phyloP scores from a whole-genome alignment of 2,329 filamentous ascomycete genomes.

The Ciborinia camelliae region DNA sequence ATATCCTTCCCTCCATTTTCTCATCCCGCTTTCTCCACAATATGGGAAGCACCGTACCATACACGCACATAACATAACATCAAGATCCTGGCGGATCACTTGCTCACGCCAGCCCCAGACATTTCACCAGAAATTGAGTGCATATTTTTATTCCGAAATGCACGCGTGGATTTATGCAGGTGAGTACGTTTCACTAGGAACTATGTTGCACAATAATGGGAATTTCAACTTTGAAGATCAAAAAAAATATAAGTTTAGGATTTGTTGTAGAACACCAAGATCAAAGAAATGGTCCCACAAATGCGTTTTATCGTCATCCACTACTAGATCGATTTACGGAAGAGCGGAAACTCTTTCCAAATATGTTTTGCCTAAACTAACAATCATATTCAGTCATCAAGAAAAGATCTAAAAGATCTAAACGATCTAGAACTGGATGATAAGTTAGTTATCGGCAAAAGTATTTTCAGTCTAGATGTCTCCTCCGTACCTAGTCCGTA shows the following conservation, averaged over 20 bases:
- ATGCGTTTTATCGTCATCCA: not conserved
- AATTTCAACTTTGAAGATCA: not conserved
- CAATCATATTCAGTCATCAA: not conserved
- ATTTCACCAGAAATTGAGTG: not conserved
- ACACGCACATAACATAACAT: not conserved
- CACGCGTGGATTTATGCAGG: slow-evolving; percentile 5
- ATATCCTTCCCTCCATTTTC: not conserved
- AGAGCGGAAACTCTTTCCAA: not conserved
- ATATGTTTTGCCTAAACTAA: not conserved
- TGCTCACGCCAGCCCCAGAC: slow-evolving; percentile 8
- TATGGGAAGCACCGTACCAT: not conserved
- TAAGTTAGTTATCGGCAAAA: not conserved
- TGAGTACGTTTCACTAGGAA: slow-evolving; percentile 4
- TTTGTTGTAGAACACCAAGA: not conserved
- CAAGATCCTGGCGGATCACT: slow-evolving; percentile 11
- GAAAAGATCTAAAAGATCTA: no score
- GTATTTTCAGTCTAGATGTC: no score
- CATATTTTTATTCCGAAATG: not conserved
- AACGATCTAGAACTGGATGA: not conserved
- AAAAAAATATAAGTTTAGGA: not conserved
- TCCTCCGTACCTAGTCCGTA: no score
- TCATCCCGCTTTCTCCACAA: slow-evolving; percentile 7
- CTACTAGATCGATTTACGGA: not conserved
- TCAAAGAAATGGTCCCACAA: not conserved
- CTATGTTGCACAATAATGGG: not conserved